Base-by-base conservation (phyloP, 1,284 basidiomycete genomes). In the Sparassis latifolia region DNA sequence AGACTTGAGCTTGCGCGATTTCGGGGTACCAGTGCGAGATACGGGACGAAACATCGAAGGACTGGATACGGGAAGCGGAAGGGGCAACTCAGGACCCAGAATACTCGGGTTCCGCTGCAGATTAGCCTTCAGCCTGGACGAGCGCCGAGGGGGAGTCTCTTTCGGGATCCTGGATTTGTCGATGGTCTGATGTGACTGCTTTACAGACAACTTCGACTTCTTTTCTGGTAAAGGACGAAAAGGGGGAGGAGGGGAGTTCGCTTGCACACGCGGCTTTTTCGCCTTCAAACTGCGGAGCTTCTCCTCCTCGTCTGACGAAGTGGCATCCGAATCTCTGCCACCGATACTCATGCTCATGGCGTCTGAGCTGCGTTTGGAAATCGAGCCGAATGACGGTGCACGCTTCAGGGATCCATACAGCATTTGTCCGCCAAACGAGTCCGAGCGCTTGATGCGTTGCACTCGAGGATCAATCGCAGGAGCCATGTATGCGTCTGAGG, bases 261-360 rank as follows among this genome's bases (percentile, higher is more conserved):
- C 67, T 63, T 73, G 74, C 38, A 72, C 77, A 52, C 79, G 76
- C 48, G 76, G 68, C 65, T 84, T 85, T 73, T 89, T 89, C 42
- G 75, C 79, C 43, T 73, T 72, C 56, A 72, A 73, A 49, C 70
- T 74, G 41, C 83, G 76, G 41, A 75, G 60, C 62, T 80, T 82
- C 68, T 89, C 86, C 62, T 89, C 86, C 56, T 89, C 86, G 57
- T 89, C 86, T 29, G 84, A 86, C 20, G 84, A 85, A 20, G 79
- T 72, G 44, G 73, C 58, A 52, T 68, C 66, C 30, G 66, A 66
- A 32, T 62, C 58, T 50, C 60, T 62, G 29, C 59, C 60, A 28
- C 58, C 61, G 50, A 62, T 61, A 41, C 64, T 67, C 33, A 67
- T 58, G 28, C 67, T 70, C 57, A 66, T 67, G 4, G 69, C 65